phyloP scores from a whole-genome alignment of 306 rosid species.

The Abrus precatorius region DNA sequence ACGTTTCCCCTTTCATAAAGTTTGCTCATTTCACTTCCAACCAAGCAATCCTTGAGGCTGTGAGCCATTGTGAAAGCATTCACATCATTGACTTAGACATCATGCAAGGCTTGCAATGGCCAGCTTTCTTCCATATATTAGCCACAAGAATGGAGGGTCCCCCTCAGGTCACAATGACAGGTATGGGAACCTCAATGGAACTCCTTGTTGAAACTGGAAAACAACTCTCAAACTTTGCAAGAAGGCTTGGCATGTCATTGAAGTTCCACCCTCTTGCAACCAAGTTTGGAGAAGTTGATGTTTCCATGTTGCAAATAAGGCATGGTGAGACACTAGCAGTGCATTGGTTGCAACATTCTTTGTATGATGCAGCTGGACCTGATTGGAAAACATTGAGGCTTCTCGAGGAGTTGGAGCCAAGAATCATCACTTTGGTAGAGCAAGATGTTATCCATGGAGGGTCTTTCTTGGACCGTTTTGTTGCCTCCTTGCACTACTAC shows the following conservation, averaged over 20 bases:
- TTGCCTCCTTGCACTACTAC: conserved; percentile 84
- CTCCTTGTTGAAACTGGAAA: conserved; percentile 74
- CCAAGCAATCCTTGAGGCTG: conserved; percentile 86
- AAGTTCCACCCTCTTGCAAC: conserved; percentile 69
- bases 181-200: conserved; percentile 73
- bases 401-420: conserved; percentile 67
- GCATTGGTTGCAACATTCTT: conserved; percentile 84
- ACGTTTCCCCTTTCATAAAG: conserved; percentile 81
- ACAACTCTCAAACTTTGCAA: conserved; percentile 70
- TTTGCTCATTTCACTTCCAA: conserved; percentile 91
- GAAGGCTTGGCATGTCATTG: conserved; percentile 68
- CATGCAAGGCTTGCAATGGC: conserved; percentile 97
- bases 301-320: conserved; percentile 56
- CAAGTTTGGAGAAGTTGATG: conserved; percentile 65
- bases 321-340: conserved; percentile 72
- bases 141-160: conserved; percentile 77
- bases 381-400: conserved; percentile 76
- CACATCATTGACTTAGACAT: conserved; percentile 89
- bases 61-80: conserved; percentile 57
- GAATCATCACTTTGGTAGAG: conserved; percentile 82
- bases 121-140: conserved; percentile 79
- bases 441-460: conserved; percentile 75
- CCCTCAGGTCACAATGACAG: conserved; percentile 72
- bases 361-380: conserved; percentile 78
- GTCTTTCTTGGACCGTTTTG: conserved; percentile 86